These are phyloP conservation scores for Calonectria honghensis DNA, from an alignment of 2,329 filamentous ascomycete species.

Conservation along the genomic window DNA sequence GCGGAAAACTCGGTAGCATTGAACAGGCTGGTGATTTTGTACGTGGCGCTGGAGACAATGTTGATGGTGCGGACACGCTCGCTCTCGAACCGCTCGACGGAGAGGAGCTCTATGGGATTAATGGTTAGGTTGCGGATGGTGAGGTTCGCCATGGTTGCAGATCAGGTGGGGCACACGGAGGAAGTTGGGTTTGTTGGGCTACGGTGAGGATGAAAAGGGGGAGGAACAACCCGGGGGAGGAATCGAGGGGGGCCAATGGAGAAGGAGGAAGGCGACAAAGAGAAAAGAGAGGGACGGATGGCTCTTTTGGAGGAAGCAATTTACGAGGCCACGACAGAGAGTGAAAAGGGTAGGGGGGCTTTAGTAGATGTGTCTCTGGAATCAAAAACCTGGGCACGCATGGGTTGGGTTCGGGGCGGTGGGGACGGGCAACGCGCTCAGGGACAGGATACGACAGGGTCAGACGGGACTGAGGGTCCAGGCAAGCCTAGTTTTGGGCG, in stretches of 20 bases:
- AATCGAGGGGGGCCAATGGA: not conserved
- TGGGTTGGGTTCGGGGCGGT: constrained; percentile 7
- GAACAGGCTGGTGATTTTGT: constrained; percentile 65
- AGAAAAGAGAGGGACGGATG: not conserved
- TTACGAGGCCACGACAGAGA: not conserved
- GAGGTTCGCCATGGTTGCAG: constrained; percentile 70
- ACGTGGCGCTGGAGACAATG: constrained; percentile 67
- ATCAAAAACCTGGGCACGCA: constrained; percentile 5
- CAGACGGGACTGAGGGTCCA: not conserved
- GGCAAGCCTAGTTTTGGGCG: not conserved
- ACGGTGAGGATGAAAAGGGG: not conserved
- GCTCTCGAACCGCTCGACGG: constrained; percentile 82
- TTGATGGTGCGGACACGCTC: constrained; percentile 64
- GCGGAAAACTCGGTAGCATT: constrained; percentile 62
- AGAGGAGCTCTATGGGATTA: constrained; percentile 82
- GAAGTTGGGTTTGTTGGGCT: constrained; percentile 4
- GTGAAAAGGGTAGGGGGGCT: not conserved
- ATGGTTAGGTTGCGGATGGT: constrained; percentile 89
- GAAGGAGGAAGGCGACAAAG: not conserved
- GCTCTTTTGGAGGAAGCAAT: not conserved
- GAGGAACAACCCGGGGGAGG: not conserved
- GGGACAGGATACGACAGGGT: not conserved
- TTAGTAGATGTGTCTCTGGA: constrained; percentile 17
- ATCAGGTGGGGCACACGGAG: constrained; percentile 4
- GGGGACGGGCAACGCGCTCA: not conserved